Percentiles rank a stretch among this genome's conserved stretches.
Evolutionary conservation across 2,329 filamentous ascomycete species (phyloP).

Genomic region (Hypoxylon sp.): DNA sequence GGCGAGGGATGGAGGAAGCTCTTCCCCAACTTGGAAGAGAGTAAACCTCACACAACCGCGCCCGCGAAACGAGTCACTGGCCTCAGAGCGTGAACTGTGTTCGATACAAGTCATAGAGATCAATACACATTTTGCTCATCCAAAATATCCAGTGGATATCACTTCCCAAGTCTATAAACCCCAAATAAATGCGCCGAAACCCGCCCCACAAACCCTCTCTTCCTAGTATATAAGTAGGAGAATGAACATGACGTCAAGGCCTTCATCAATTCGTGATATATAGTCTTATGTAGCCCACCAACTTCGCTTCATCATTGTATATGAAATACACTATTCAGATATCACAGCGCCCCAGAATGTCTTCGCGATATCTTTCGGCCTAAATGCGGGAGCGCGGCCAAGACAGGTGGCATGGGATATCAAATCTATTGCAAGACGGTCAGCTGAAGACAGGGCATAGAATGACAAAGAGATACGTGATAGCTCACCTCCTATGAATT

Average conservation of each 20-base stretch:
- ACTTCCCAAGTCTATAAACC: constrained; percentile 1
- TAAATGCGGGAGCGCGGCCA: constrained; percentile 49
- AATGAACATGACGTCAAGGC: neutral
- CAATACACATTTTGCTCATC: constrained; percentile 9
- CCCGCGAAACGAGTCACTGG: neutral
- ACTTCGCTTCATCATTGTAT: neutral
- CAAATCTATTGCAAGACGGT: constrained; percentile 41
- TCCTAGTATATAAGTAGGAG: constrained; percentile 2
- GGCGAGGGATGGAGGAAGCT: constrained; percentile 41
- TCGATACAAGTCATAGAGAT: neutral
- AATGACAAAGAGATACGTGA: neutral
- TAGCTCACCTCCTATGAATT: constrained; percentile 35
- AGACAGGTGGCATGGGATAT: constrained; percentile 46
- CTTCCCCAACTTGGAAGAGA: constrained; percentile 12
- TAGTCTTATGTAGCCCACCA: neutral
- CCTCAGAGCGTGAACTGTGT: neutral
- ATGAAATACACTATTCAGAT: constrained; percentile 17
- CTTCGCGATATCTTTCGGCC: constrained; percentile 47
- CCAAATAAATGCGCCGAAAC: neutral
- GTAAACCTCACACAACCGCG: neutral
- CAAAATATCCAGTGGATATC: neutral
- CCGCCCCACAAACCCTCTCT: neutral
- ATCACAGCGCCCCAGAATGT: constrained; percentile 50
- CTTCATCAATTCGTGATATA: neutral
- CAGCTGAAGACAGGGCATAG: neutral